These are phyloP conservation scores for barrel medic (Medicago truncatula) DNA, from an alignment of 306 rosid species.

Conservation along the genomic window DNA sequence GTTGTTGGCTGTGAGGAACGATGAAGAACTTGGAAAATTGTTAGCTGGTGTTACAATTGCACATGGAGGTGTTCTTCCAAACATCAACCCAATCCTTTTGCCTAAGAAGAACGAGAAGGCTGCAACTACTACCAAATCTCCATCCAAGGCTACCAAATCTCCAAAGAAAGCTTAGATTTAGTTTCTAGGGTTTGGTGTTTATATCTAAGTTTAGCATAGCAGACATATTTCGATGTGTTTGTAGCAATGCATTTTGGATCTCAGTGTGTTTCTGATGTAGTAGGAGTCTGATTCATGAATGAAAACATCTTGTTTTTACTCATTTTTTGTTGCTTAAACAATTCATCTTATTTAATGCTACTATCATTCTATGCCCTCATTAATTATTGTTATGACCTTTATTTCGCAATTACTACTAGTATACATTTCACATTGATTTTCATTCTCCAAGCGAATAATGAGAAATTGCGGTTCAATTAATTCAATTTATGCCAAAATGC, in stretches of 20 bases:
- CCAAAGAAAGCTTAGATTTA: slow-evolving; percentile 65
- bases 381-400: no score
- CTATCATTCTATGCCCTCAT: no score
- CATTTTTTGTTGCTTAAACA: neutral
- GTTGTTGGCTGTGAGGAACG: slow-evolving; percentile 73
- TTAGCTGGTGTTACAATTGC: slow-evolving; percentile 83
- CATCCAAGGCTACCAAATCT: slow-evolving; percentile 49
- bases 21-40: slow-evolving; percentile 80
- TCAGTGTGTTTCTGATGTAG: neutral
- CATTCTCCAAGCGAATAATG: no score
- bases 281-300: neutral
- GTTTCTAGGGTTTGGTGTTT: slow-evolving; percentile 13
- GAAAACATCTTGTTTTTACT: neutral
- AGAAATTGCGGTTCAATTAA: no score
- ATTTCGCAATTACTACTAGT: no score
- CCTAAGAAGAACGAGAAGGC: slow-evolving; percentile 56
- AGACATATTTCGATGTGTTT: neutral
- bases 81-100: slow-evolving; percentile 76
- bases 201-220: slow-evolving; percentile 29
- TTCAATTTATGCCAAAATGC: no score
- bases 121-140: slow-evolving; percentile 30
- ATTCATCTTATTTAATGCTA: no score
- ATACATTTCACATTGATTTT: no score
- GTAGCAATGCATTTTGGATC: neutral
- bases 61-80: slow-evolving; percentile 87